Conservation (phyloP, 2,329 filamentous ascomycete species). For the Berkeleyomyces rouxiae region DNA sequence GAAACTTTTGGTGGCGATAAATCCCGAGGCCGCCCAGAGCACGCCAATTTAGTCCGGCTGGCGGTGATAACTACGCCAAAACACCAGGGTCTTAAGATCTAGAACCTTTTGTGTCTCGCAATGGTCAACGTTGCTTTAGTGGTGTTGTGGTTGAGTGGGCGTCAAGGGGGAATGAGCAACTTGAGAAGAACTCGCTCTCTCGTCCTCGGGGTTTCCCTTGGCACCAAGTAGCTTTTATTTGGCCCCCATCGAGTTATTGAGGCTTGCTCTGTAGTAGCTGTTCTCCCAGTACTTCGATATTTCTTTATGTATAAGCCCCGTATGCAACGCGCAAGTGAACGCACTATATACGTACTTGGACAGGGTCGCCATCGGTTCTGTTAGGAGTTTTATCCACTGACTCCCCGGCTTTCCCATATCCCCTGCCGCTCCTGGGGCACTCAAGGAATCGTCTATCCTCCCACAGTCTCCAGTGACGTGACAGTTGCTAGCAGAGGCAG, state of each 20-base stretch:
- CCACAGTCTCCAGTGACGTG: not conserved
- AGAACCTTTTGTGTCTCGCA: not conserved
- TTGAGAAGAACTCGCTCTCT: not conserved
- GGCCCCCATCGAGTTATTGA: not conserved
- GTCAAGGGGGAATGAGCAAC: not conserved
- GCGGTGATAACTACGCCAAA: not conserved
- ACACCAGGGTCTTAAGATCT: not conserved
- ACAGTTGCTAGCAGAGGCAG: not conserved
- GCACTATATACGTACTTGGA: not conserved
- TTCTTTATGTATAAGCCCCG: not conserved
- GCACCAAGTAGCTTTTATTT: not conserved
- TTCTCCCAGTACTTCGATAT: not conserved
- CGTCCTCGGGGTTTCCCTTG: not conserved
- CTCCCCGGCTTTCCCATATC: not conserved
- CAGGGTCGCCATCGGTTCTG: not conserved
- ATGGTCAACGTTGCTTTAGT: not conserved
- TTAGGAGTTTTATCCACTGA: not conserved
- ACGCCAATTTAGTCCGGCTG: not conserved
- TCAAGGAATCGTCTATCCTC: not conserved
- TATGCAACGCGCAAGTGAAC: not conserved
- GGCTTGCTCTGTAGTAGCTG: too few relatives aligned
- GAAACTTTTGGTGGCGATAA: not conserved
- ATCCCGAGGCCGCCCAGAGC: not conserved
- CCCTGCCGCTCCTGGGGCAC: not conserved
- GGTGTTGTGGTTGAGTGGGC: not conserved